Conservation (phyloP, 2,329 filamentous ascomycete species). For the Cordyceps farinosa region DNA sequence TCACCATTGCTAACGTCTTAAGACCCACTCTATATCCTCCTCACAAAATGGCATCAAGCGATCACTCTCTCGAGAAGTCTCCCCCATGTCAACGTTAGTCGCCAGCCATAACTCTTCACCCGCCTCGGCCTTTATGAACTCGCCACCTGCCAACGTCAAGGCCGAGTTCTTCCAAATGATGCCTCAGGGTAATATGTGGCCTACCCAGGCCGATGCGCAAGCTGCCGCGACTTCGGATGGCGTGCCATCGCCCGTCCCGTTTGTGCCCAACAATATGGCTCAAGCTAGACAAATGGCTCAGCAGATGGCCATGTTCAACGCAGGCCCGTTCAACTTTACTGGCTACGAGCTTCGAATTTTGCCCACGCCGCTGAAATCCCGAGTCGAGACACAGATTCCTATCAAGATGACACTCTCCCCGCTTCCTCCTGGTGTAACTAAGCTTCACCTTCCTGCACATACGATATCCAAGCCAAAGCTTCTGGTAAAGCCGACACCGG, state of each 20-base stretch:
- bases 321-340: conserved; percentile 30
- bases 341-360: conserved; percentile 54
- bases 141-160: conserved; percentile 43
- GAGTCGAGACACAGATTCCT: conserved; percentile 94
- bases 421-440: conserved; percentile 70
- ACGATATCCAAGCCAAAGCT: conserved; percentile 95
- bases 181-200: conserved; percentile 36
- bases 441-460: conserved; percentile 80
- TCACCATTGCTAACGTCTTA: conserved; percentile 26
- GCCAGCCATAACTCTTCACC: conserved; percentile 53
- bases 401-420: conserved; percentile 76
- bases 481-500: conserved; percentile 66
- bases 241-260: conserved; percentile 26
- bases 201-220: conserved; percentile 28
- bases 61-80: conserved; percentile 49
- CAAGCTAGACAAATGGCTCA: conserved; percentile 32
- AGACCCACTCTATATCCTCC: conserved; percentile 51
- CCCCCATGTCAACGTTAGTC: conserved; percentile 50
- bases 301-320: conserved; percentile 27
- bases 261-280: conserved; percentile 23
- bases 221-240: conserved; percentile 25
- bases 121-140: conserved; percentile 40
- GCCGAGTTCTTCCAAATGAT: conserved; percentile 37
- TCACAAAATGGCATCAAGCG: conserved; percentile 48
- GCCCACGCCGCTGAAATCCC: conserved; percentile 73